Percentiles rank a stretch among this genome's conserved stretches.
Evolutionary conservation across 2,329 filamentous ascomycete species (phyloP).

Genomic region (Xylariaceae sp.): DNA sequence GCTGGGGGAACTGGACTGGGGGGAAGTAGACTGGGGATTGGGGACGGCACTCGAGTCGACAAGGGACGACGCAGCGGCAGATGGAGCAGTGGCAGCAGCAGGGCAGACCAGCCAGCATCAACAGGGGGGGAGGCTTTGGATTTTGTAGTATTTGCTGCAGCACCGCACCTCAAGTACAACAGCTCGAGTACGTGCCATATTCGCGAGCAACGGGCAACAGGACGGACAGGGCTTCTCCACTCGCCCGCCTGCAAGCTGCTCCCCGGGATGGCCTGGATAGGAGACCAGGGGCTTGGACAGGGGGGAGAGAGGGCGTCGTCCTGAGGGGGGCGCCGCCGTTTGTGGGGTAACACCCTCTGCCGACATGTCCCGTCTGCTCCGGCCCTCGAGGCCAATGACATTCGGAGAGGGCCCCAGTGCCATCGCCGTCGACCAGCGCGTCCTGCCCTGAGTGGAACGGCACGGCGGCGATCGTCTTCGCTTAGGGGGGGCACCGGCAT

Average conservation of each 20-base stretch:
- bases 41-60: too few species aligned
- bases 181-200: too few species aligned
- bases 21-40: too few species aligned
- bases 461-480: conserved; percentile 13
- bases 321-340: neutral
- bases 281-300: neutral
- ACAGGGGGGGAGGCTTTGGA: conserved; percentile 18
- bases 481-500: conserved; percentile 12
- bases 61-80: too few species aligned
- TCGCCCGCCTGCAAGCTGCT: neutral
- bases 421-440: conserved; percentile 12
- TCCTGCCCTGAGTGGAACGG: conserved; percentile 1
- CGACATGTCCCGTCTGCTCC: conserved; percentile 17
- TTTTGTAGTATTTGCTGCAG: conserved; percentile 17
- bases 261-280: neutral
- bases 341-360: conserved; percentile 11
- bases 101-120: too few species aligned
- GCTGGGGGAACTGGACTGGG: conserved; percentile 16
- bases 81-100: too few species aligned
- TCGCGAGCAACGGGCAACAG: too few species aligned
- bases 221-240: neutral
- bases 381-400: conserved; percentile 14
- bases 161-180: too few species aligned
- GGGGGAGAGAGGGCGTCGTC: neutral
- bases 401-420: conserved; percentile 11